Evolutionary conservation across 2,329 filamentous ascomycete genomes (phyloP).

Genomic region (Colletotrichum costaricense): DNA sequence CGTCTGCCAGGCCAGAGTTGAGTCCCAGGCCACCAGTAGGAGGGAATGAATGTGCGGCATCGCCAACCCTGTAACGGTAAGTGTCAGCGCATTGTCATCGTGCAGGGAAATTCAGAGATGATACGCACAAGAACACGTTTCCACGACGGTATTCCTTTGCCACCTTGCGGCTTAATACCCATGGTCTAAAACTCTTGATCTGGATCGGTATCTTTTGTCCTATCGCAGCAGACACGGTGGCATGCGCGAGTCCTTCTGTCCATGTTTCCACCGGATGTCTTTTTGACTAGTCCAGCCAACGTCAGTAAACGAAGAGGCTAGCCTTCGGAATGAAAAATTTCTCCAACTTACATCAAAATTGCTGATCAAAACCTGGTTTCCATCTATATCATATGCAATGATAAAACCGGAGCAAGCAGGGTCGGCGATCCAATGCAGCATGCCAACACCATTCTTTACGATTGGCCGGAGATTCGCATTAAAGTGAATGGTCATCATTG

Average conservation of each 20-base stretch:
- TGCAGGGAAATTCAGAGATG: neutral
- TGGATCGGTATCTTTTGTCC: slow-evolving; percentile 48
- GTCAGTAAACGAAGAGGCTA: neutral
- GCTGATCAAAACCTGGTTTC: slow-evolving; percentile 55
- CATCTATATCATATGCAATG: slow-evolving; percentile 54
- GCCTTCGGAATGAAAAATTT: neutral
- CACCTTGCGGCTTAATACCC: slow-evolving; percentile 54
- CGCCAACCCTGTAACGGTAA: slow-evolving; percentile 38
- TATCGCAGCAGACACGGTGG: slow-evolving; percentile 46
- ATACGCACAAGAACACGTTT: slow-evolving; percentile 50
- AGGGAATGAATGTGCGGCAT: slow-evolving; percentile 48
- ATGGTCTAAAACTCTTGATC: slow-evolving; percentile 53
- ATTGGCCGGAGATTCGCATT: slow-evolving; percentile 53
- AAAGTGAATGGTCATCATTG: slow-evolving; percentile 60
- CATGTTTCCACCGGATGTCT: slow-evolving; percentile 49
- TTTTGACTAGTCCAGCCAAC: slow-evolving; percentile 38
- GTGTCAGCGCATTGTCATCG: neutral
- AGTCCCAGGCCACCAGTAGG: slow-evolving; percentile 47
- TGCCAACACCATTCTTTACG: slow-evolving; percentile 50
- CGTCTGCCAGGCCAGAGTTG: slow-evolving; percentile 47
- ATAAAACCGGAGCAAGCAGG: slow-evolving; percentile 55
- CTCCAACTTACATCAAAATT: slow-evolving; percentile 52
- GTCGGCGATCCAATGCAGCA: slow-evolving; percentile 58
- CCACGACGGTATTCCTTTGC: slow-evolving; percentile 49
- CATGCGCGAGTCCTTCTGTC: slow-evolving; percentile 47